Conservation (phyloP, 2,329 filamentous ascomycete genomes). For the Hymenoscyphus infarciens region DNA sequence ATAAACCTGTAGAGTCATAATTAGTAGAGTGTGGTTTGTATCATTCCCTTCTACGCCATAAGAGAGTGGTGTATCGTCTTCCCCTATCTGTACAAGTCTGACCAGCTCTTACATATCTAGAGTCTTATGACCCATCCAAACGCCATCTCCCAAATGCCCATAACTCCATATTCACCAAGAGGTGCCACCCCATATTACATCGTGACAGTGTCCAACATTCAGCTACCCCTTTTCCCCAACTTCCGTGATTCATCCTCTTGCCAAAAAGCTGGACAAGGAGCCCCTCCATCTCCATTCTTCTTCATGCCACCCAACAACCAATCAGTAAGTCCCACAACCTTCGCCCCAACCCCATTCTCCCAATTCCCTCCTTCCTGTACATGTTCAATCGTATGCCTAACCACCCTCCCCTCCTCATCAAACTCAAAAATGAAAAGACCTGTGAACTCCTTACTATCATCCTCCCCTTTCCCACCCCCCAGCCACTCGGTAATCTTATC, state of each 20-base stretch:
- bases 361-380: slow-evolving; percentile 78
- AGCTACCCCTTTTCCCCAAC: neutral
- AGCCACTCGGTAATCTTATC: slow-evolving; percentile 49
- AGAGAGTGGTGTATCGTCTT: neutral
- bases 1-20: neutral
- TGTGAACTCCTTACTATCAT: slow-evolving; percentile 73
- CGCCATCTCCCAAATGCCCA: neutral
- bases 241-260: slow-evolving; percentile 6
- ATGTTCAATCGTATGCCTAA: slow-evolving; percentile 91
- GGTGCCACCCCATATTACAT: neutral
- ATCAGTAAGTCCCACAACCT: slow-evolving; percentile 87
- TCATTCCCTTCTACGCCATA: neutral
- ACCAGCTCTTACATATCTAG: neutral
- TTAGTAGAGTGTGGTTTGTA: neutral
- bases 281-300: slow-evolving; percentile 36
- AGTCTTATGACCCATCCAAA: neutral
- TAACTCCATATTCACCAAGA: neutral
- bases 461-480: slow-evolving; percentile 47
- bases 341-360: slow-evolving; percentile 75
- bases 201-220: neutral
- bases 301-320: slow-evolving; percentile 84
- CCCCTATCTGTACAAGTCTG: neutral
- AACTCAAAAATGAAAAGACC: slow-evolving; percentile 96
- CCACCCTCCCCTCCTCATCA: slow-evolving; percentile 77
- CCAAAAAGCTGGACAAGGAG: slow-evolving; percentile 34